phyloP scores from a whole-genome alignment of 352 stramenopile species.

The Aphanomyces euteiches region DNA sequence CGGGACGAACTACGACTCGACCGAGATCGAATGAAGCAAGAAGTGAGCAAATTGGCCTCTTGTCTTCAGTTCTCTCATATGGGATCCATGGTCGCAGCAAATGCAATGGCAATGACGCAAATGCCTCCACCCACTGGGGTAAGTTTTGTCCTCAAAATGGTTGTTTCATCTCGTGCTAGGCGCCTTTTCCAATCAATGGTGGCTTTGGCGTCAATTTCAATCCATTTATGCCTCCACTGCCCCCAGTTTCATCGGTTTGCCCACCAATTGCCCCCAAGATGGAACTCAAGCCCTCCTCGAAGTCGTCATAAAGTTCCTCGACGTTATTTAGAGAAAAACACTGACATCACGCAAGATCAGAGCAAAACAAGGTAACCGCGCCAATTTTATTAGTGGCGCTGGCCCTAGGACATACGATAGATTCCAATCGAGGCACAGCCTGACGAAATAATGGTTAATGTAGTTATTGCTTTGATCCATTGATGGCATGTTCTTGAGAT shows the following conservation, averaged over 20 bases:
- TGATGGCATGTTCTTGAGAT: too few species aligned
- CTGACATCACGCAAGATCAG: too few species aligned
- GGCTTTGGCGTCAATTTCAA: slow-evolving; percentile 24
- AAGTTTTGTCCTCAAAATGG: too few species aligned
- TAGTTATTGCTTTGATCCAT: too few species aligned
- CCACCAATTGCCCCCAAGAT: slow-evolving; percentile 28
- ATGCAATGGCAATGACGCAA: slow-evolving; percentile 43
- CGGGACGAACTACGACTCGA: slow-evolving; percentile 58
- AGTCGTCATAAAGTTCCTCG: too few species aligned
- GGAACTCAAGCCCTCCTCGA: not conserved
- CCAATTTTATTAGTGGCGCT: too few species aligned
- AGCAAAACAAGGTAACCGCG: too few species aligned
- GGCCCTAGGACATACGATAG: too few species aligned
- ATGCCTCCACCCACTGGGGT: not conserved
- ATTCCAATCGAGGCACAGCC: too few species aligned
- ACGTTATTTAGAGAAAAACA: too few species aligned
- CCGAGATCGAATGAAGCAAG: slow-evolving; percentile 56
- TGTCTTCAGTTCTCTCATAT: slow-evolving; percentile 65
- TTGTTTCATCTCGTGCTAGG: slow-evolving; percentile 8
- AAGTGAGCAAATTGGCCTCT: slow-evolving; percentile 62
- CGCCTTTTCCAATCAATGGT: slow-evolving; percentile 12
- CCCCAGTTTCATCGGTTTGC: not conserved
- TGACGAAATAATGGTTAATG: too few species aligned
- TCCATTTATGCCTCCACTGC: not conserved
- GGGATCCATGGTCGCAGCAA: slow-evolving; percentile 46